Evolutionary conservation across 352 stramenopile species (phyloP), one percentile per base, ranked within the genome.

Genomic region (Aphanomyces euteiches): DNA sequence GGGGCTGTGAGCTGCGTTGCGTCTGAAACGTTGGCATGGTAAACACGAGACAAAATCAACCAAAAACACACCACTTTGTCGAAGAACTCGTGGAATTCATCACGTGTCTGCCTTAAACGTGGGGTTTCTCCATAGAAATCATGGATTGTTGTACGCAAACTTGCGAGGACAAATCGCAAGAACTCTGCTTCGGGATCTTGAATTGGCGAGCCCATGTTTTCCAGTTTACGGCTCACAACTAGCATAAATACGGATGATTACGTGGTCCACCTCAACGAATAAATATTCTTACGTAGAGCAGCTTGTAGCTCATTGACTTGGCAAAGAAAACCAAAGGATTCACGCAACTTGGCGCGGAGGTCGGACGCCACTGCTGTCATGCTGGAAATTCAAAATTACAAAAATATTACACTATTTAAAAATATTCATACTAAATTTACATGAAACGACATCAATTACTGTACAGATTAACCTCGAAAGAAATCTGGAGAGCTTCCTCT

Each of bases 351-450:
- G 28, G 28, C 13, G 17, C 43, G 39, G 4, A 28, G 13, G 21
- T 48, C 43, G 36, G 56, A 38, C 40, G 41, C 13, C n/a, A 21
- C n/a, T 8, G 5, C 12, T 47, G 17, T 41, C 13, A 66, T 50
- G 37, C 28, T 34, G 36, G 8, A 57, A 0, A 56, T n/a, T 56
- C 59, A 67, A 36, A 56, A 67, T 67, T 67, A 0, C 15, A 48
- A 15, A 48, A n/a, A 8, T 43, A 0, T 67, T n/a, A 67, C 59
- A 67, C 59, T 67, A 67, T 67, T 67, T 67, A 3, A 50, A n/a
- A 50, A 28, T 28, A 28, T 28, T 28, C 28, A 28, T 28, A 28
- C 28, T 28, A 28, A 28, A 28, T 28, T 2, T 28, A 28, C 28
- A 28, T 28, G 28, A 28, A 28, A 28, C 2, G 0, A 28, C 28